Percentiles rank a stretch among this genome's conserved stretches.
Conservation (phyloP, 106 monocot genomes). For the Allium fistulosum region DNA sequence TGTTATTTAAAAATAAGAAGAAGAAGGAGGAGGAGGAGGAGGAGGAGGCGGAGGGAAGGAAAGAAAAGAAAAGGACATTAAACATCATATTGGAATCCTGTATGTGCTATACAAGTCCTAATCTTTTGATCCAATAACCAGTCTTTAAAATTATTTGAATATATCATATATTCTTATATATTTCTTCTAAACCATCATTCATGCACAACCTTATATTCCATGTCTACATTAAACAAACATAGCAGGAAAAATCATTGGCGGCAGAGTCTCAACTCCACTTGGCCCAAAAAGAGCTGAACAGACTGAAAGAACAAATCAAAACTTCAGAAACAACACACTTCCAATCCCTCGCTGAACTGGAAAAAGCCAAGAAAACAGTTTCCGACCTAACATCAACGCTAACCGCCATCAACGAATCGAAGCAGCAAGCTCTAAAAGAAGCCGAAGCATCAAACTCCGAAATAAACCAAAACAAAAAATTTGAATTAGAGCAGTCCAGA, state of each 20-base stretch:
- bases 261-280: conserved; percentile 40
- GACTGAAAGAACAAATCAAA: conserved; percentile 33
- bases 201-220: background rate
- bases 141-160: background rate
- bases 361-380: conserved; percentile 31
- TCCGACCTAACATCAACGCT: conserved; percentile 20
- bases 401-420: conserved; percentile 28
- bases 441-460: conserved; percentile 28
- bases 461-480: conserved; percentile 20
- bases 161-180: background rate
- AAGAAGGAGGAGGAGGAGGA: too few species aligned
- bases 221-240: background rate
- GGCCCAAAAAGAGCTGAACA: conserved; percentile 39
- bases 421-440: conserved; percentile 28
- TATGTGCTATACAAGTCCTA: background rate
- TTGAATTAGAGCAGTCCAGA: conserved; percentile 34
- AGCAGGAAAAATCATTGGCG: conserved; percentile 20
- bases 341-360: conserved; percentile 37
- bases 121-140: background rate
- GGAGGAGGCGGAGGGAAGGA: too few species aligned
- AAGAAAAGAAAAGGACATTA: too few species aligned
- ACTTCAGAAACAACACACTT: conserved; percentile 34
- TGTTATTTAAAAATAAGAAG: too few species aligned
- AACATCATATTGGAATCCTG: background rate
- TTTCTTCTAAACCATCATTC: background rate